Evolutionary conservation across 352 stramenopile genomes (phyloP).

Genomic region (Phytophthora pinifolia): DNA sequence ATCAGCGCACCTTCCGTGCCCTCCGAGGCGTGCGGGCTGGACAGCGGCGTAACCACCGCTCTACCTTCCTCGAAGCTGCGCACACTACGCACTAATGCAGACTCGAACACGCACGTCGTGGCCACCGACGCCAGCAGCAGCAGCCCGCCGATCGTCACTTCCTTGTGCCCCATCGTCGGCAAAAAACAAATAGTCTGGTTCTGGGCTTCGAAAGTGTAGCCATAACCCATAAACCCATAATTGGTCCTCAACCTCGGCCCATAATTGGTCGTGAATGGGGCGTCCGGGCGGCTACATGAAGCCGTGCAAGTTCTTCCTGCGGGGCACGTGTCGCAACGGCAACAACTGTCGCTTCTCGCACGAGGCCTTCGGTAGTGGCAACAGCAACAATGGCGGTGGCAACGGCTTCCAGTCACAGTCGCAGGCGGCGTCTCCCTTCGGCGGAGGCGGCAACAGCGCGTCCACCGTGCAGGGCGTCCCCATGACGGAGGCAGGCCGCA

Average conservation of each 20-base stretch:
- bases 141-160: slow-evolving; percentile 45
- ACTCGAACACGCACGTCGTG: slow-evolving; percentile 59
- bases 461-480: slow-evolving; percentile 9
- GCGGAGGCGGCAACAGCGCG: slow-evolving; percentile 6
- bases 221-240: no score
- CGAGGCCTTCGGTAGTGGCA: slow-evolving; percentile 24
- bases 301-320: slow-evolving; percentile 72
- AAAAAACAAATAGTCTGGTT: not conserved
- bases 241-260: no score
- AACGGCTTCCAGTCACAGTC: slow-evolving; percentile 12
- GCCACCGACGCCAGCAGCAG: slow-evolving; percentile 51
- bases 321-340: slow-evolving; percentile 74
- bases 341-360: slow-evolving; percentile 69
- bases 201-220: no score
- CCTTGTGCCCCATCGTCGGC: slow-evolving; percentile 25
- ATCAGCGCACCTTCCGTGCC: slow-evolving; percentile 38
- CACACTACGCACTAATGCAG: slow-evolving; percentile 43
- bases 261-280: slow-evolving; percentile 18
- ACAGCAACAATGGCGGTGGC: slow-evolving; percentile 15
- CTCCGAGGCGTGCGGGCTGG: slow-evolving; percentile 18
- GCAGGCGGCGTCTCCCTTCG: slow-evolving; percentile 20
- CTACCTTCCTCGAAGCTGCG: slow-evolving; percentile 55
- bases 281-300: slow-evolving; percentile 18
- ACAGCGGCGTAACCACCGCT: slow-evolving; percentile 29
- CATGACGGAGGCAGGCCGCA: slow-evolving; percentile 52